Evolutionary conservation across 2,329 filamentous ascomycete genomes (phyloP).

Genomic region (Neonectria faginata): DNA sequence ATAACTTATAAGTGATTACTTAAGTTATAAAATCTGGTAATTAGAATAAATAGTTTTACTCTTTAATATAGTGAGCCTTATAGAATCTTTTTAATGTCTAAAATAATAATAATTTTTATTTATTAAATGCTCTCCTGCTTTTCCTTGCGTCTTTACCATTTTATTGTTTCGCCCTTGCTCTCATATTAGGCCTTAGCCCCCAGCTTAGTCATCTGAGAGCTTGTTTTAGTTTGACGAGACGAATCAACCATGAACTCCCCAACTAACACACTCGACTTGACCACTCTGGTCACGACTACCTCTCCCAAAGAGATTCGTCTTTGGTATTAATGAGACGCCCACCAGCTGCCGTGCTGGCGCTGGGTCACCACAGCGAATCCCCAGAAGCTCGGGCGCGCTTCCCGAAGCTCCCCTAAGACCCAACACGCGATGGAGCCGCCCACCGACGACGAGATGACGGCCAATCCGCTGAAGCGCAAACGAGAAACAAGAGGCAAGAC

Average conservation of each 20-base stretch:
- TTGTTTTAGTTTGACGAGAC: neutral
- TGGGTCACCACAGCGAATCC: slow-evolving; percentile 16
- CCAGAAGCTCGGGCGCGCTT: slow-evolving; percentile 21
- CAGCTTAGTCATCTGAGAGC: slow-evolving; percentile 23
- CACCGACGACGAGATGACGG: slow-evolving; percentile 18
- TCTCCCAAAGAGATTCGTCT: neutral
- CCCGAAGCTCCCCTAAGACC: slow-evolving; percentile 22
- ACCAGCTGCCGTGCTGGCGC: slow-evolving; percentile 23
- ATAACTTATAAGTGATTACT: neutral
- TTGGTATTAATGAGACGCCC: slow-evolving; percentile 21
- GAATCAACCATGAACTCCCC: neutral
- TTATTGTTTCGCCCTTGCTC: neutral
- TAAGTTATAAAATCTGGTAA: neutral
- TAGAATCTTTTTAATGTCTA: neutral
- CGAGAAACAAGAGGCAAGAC: slow-evolving; percentile 17
- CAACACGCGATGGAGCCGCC: slow-evolving; percentile 38
- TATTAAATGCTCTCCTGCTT: neutral
- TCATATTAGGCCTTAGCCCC: neutral
- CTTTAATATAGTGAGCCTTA: neutral
- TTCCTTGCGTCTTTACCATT: neutral
- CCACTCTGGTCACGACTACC: neutral
- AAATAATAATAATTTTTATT: neutral
- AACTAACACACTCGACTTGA: neutral
- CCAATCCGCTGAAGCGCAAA: slow-evolving; percentile 31
- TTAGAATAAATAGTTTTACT: neutral